Evolutionary conservation across 169 alveolate genomes (phyloP).

Genomic region (Plasmodium knowlesi): DNA sequence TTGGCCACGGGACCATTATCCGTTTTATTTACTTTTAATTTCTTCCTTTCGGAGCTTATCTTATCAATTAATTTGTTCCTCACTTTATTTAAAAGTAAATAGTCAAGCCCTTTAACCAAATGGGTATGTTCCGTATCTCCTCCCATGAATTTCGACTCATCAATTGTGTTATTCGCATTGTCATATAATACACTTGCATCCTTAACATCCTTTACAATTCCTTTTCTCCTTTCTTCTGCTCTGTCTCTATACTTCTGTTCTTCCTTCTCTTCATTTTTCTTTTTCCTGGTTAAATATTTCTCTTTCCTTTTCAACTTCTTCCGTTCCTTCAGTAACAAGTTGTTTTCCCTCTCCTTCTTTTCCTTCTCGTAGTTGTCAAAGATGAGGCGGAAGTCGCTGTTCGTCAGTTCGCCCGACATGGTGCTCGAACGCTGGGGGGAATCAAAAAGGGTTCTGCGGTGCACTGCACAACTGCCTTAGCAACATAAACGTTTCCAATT

Average conservation of each 20-base stretch:
- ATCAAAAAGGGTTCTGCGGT: background rate
- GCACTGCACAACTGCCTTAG: background rate
- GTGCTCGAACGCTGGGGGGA: background rate
- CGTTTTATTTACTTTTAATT: conserved; percentile 37
- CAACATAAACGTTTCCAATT: background rate
- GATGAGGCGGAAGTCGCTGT: conserved; percentile 54
- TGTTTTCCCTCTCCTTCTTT: conserved; percentile 61
- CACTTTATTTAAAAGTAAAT: conserved; percentile 80
- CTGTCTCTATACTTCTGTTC: conserved; percentile 64
- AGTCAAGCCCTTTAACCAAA: conserved; percentile 86
- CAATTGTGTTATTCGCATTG: conserved; percentile 61
- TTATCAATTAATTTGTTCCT: conserved; percentile 75
- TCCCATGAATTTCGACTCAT: conserved; percentile 80
- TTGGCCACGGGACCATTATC: background rate
- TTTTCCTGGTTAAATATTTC: conserved; percentile 56
- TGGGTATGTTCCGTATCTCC: conserved; percentile 86
- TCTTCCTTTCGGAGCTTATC: conserved; percentile 44
- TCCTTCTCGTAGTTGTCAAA: conserved; percentile 70
- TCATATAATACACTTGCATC: conserved; percentile 67
- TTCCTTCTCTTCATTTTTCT: conserved; percentile 57
- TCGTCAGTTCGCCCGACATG: conserved; percentile 62
- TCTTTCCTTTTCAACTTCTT: conserved; percentile 62
- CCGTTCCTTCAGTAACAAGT: conserved; percentile 32
- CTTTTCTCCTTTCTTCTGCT: conserved; percentile 76
- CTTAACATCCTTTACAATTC: conserved; percentile 62